Evolutionary conservation across 805 yeast genomes (phyloP), one percentile per base, ranked within the genome.

Genomic region (Lipomyces orientalis): DNA sequence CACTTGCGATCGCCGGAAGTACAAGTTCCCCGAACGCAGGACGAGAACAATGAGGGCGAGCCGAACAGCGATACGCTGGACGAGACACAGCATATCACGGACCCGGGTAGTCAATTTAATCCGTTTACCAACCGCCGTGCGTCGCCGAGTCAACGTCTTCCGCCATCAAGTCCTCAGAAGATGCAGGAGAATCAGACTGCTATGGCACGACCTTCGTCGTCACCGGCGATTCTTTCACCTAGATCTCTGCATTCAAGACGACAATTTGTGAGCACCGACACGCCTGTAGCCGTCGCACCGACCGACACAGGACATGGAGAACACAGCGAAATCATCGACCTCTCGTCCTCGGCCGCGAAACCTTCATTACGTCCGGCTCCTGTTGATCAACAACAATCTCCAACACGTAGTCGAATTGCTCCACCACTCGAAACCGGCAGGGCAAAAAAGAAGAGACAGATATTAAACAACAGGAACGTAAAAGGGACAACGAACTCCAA

Each of bases 21-120:
- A 19, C 55, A 52, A 31, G 55, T 52, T 5, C 55, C 55, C 29
- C 49, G 49, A 19, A 43, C 49, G n/a, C 49, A 43, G 22, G 49
- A 43, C 49, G 49, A 43, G 22, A 43, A 16, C n/a, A 43, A 43
- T 19, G 49, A 43, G 7, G 49, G 22, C 19, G 22, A 43, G 19
- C 49, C 49, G 49, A 43, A 19, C 49, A 43, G 49, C 49, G 49
- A 43, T 19, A n/a, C n/a, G 49, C 49, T 43, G 49, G 49, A 43
- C n/a, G 49, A 43, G 49, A 43, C 49, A 22, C 49, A 43, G 49
- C 49, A 43, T 43, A 43, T 43, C 16, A 43, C 22, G 49, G 49
- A 43, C 49, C 6, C 49, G 49, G 49, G 49, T 9, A 43, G 49
- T 43, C 49, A 43, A 9, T 43, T 43, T 43, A 4, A 4, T 43